A percentile compares a stretch with the other conserved stretches of the same genome.
Evolutionary conservation across 768 basidiomycete species (phyloP).

Genomic region (Hydnomerulius pinastri): DNA sequence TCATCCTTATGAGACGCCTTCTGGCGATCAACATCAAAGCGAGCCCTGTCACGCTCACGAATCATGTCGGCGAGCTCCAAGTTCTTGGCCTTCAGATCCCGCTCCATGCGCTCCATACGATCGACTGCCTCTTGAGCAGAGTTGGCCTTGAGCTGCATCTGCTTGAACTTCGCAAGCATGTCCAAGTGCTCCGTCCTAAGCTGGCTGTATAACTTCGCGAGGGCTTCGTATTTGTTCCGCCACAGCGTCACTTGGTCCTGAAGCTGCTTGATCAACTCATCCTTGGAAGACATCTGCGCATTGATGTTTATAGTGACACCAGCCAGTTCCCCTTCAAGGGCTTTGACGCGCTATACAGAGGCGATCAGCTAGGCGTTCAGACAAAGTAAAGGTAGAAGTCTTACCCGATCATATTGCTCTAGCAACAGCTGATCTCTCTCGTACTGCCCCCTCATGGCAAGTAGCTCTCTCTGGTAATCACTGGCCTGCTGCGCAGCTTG

Average conservation of each 20-base stretch:
- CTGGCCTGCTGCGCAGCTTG: conserved; percentile 73
- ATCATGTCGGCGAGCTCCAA: conserved; percentile 99
- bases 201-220: conserved; percentile 98
- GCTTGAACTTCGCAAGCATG: conserved; percentile 95
- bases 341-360: conserved; percentile 80
- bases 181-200: conserved; percentile 96
- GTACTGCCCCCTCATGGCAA: conserved; percentile 94
- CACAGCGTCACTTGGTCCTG: conserved; percentile 96
- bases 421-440: conserved; percentile 97
- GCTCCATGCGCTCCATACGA: conserved; percentile 98
- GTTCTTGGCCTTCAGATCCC: conserved; percentile 98
- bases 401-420: conserved; percentile 94
- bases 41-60: conserved; percentile 91
- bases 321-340: conserved; percentile 85
- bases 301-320: conserved; percentile 75
- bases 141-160: conserved; percentile 95
- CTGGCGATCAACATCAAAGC: conserved; percentile 92
- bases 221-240: conserved; percentile 98
- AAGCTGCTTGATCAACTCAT: conserved; percentile 92
- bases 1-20: conserved; percentile 97
- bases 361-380: conserved; percentile 7
- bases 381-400: conserved; percentile 4
- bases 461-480: conserved; percentile 87
- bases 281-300: conserved; percentile 88
- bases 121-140: conserved; percentile 98